Evolutionary conservation across 2,329 filamentous ascomycete species (phyloP), one percentile per base, ranked within the genome.

Genomic region (Penicillium decumbens): DNA sequence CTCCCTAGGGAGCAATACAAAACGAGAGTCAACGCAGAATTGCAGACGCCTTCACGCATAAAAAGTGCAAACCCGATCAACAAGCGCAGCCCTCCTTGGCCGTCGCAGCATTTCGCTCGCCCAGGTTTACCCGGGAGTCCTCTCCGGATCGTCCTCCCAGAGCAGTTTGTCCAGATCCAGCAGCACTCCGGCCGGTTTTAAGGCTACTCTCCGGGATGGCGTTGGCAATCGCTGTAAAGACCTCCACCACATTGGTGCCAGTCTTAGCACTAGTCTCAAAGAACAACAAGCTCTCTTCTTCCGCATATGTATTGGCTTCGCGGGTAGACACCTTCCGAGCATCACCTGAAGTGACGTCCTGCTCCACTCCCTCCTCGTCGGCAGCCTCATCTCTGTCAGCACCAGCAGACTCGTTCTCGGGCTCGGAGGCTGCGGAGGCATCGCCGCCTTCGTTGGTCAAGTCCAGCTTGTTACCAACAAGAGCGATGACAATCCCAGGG

Each of bases 201-300:
- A 97, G 76, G 55, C 89, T 95, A 45, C 90, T 95, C 78, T 98
- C 93, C 1, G 93, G 93, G 64, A 98, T 98, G 35, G 91, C 90
- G 68, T 97, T 97, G 52, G 93, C 93, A 68, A 98, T 98, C 28
- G 93, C 93, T 40, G 91, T 96, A 68, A 98, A 98, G 28, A 98
- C 93, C 63, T 96, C 92, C 45, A 87, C 84, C 33, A 98, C 93
- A 70, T 96, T 96, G 67, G 87, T 81, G 24, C 93, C 93, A 3
- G 89, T 93, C 83, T 98, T 98, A 41, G 93, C 93, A 69, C 89
- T 95, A 13, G 93, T 98, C 78, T 98, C 93, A 70, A 96, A 97
- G 77, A 98, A 98, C 57, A 98, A 72, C 58, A 98, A 76, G 47
- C 85, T 83, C 73, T 98, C 93, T 72, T 97, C 92, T 60, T 97